Evolutionary conservation across 1,284 basidiomycete genomes (phyloP).

Genomic region (Ganoderma multipileum): DNA sequence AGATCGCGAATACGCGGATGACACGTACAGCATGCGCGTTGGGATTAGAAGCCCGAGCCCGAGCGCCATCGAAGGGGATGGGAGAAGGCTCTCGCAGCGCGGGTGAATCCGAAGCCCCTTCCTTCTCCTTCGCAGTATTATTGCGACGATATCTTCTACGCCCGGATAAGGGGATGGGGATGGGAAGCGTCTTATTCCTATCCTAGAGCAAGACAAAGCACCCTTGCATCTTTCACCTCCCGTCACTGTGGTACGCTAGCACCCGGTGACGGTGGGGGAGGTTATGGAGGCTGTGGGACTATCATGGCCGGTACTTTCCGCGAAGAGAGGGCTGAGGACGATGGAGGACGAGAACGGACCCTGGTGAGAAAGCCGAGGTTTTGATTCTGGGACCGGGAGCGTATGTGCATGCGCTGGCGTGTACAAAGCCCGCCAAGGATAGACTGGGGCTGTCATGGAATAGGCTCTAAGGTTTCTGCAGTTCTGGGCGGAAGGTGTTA

Average conservation of each 20-base stretch:
- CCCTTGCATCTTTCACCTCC: conserved; percentile 7
- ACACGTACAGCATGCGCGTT: conserved; percentile 4
- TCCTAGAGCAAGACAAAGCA: neutral
- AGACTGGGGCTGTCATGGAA: neutral
- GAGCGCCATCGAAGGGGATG: conserved; percentile 7
- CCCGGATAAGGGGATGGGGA: neutral
- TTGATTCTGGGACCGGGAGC: neutral
- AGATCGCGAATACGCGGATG: neutral
- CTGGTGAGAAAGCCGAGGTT: neutral
- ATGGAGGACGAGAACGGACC: neutral
- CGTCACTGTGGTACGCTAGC: neutral
- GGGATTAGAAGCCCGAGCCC: neutral
- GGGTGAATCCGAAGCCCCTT: neutral
- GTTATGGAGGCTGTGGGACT: neutral
- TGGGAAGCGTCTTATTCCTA: neutral
- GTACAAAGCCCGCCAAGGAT: neutral
- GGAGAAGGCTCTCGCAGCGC: conserved; percentile 2
- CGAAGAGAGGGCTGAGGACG: neutral
- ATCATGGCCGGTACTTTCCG: neutral
- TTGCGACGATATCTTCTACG: conserved; percentile 8
- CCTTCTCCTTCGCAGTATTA: neutral
- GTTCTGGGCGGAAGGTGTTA: neutral
- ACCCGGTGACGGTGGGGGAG: neutral
- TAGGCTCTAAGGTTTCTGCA: conserved; percentile 3
- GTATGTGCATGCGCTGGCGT: neutral